These are phyloP conservation scores for Penicillium aurantiogriseum DNA, from an alignment of 2,329 filamentous ascomycete genomes.

Conservation along the genomic window DNA sequence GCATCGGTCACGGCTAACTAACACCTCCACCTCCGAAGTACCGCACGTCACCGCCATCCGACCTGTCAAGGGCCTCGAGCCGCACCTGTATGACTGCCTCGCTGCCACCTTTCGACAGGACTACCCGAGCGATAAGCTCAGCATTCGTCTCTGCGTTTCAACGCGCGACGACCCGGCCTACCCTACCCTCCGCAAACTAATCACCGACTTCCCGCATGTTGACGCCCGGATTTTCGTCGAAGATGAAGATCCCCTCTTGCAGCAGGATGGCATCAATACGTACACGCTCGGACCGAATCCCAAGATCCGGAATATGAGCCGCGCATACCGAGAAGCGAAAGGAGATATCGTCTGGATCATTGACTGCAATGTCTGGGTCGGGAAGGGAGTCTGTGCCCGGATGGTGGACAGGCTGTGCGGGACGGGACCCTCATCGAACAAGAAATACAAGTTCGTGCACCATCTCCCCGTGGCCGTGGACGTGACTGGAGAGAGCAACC, in stretches of 20 bases:
- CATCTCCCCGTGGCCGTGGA: constrained; percentile 91
- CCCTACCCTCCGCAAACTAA: constrained; percentile 67
- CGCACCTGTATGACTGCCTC: constrained; percentile 87
- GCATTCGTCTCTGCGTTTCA: constrained; percentile 79
- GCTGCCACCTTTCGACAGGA: constrained; percentile 78
- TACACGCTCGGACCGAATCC: constrained; percentile 83
- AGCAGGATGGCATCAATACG: constrained; percentile 51
- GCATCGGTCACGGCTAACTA: constrained; percentile 42
- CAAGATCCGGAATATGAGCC: constrained; percentile 96
- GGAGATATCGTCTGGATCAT: constrained; percentile 91
- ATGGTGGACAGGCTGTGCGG: constrained; percentile 89
- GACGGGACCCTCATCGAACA: constrained; percentile 47
- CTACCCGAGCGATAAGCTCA: constrained; percentile 74
- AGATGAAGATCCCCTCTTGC: constrained; percentile 72
- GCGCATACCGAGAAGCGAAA: constrained; percentile 83
- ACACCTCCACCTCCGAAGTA: constrained; percentile 46
- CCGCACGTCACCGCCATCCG: constrained; percentile 89
- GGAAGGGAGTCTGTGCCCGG: constrained; percentile 71
- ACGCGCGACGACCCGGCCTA: constrained; percentile 73
- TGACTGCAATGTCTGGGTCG: constrained; percentile 95
- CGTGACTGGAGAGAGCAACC: constrained; percentile 41
- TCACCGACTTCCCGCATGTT: constrained; percentile 69
- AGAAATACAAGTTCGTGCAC: constrained; percentile 84
- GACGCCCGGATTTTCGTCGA: constrained; percentile 77
- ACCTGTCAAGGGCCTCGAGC: constrained; percentile 89